phyloP scores from a whole-genome alignment of 2,329 filamentous ascomycete genomes.

The Pyrenophora teres region DNA sequence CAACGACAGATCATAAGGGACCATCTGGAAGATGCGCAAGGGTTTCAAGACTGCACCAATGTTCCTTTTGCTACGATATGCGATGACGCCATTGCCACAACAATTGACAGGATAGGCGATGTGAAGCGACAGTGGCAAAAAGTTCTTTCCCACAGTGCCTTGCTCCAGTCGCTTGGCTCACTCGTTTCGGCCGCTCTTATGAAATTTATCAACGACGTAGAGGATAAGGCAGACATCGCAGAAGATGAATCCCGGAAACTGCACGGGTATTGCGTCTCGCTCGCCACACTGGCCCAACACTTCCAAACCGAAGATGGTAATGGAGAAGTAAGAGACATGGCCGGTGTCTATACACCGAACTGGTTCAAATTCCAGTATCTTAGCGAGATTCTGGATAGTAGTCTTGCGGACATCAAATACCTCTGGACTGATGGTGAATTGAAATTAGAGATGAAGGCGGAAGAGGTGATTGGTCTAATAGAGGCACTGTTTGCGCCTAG shows the following conservation, averaged over 20 bases:
- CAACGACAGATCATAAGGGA: constrained; percentile 67
- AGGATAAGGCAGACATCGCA: constrained; percentile 67
- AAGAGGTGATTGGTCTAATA: constrained; percentile 67
- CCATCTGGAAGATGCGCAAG: constrained; percentile 66
- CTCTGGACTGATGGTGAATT: constrained; percentile 69
- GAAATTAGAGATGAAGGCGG: constrained; percentile 63
- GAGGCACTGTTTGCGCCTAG: constrained; percentile 68
- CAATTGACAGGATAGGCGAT: constrained; percentile 61
- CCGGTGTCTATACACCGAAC: constrained; percentile 64
- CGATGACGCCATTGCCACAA: constrained; percentile 62
- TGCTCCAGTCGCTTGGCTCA: constrained; percentile 66
- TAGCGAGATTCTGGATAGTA: constrained; percentile 65
- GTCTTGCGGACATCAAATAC: constrained; percentile 67
- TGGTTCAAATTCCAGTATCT: constrained; percentile 71
- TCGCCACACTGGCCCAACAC: constrained; percentile 61
- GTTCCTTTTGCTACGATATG: constrained; percentile 64
- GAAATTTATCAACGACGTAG: constrained; percentile 65
- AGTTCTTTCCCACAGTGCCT: constrained; percentile 63
- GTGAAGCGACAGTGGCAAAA: constrained; percentile 62
- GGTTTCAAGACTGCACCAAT: constrained; percentile 63
- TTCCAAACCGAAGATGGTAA: constrained; percentile 56
- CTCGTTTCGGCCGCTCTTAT: constrained; percentile 61
- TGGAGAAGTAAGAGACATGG: constrained; percentile 56
- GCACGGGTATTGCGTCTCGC: constrained; percentile 60
- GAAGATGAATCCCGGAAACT: constrained; percentile 65